phyloP scores from a whole-genome alignment of 768 basidiomycete species.

The Tricholoma furcatifolium region DNA sequence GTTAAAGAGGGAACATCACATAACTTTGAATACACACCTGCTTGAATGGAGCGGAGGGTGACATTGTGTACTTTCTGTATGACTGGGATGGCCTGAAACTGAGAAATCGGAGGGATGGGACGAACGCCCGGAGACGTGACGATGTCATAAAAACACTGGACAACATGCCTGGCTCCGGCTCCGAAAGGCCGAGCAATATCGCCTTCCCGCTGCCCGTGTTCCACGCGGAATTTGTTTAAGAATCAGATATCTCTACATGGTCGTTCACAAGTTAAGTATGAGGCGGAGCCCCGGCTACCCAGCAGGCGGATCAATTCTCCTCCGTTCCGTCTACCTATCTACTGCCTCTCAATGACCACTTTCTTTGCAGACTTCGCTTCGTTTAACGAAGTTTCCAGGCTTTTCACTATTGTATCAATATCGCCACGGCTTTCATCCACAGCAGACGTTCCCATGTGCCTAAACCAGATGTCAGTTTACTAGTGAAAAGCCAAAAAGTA shows the following conservation, averaged over 20 bases:
- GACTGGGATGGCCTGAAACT: slow-evolving; percentile 7
- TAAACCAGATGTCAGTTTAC: slow-evolving; percentile 22
- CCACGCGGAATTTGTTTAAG: not conserved
- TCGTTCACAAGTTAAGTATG: not conserved
- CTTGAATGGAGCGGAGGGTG: slow-evolving; percentile 26
- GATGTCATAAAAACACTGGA: slow-evolving; percentile 17
- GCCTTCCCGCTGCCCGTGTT: not conserved
- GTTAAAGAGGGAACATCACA: not conserved
- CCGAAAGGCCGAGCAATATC: not conserved
- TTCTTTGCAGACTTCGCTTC: slow-evolving; percentile 22
- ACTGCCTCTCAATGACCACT: slow-evolving; percentile 4
- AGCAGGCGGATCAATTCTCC: slow-evolving; percentile 8
- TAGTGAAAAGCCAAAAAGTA: not conserved
- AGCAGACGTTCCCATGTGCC: slow-evolving; percentile 85
- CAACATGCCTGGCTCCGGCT: slow-evolving; percentile 14
- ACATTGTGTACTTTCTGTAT: slow-evolving; percentile 17
- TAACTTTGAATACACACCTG: slow-evolving; percentile 21
- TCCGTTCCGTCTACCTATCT: slow-evolving; percentile 6
- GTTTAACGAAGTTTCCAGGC: slow-evolving; percentile 49
- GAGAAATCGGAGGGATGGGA: slow-evolving; percentile 13
- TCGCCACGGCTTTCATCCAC: slow-evolving; percentile 66
- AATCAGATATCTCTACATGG: not conserved
- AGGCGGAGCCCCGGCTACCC: slow-evolving; percentile 14
- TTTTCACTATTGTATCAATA: slow-evolving; percentile 60
- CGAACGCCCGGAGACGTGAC: slow-evolving; percentile 13